Conservation (phyloP, 1,284 basidiomycete genomes). For the Rhodotorula sp. region DNA sequence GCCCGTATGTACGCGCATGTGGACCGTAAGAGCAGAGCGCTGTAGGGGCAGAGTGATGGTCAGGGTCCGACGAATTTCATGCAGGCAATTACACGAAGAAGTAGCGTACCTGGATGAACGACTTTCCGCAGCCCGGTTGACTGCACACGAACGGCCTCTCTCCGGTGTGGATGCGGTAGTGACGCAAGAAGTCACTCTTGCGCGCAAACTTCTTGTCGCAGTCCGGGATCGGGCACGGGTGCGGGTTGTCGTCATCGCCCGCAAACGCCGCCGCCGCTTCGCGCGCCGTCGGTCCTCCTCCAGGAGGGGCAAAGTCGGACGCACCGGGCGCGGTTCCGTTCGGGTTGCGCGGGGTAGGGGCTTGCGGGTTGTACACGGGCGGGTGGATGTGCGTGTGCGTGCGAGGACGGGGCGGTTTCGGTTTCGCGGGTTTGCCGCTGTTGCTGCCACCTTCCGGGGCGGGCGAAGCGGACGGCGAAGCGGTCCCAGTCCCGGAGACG, state of each 20-base stretch:
- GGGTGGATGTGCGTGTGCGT: conserved; percentile 21
- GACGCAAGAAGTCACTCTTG: conserved; percentile 54
- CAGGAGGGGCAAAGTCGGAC: conserved; percentile 27
- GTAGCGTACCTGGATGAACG: conserved; percentile 50
- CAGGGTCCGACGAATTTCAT: neutral
- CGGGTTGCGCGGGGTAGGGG: conserved; percentile 30
- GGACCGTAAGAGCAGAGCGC: conserved; percentile 36
- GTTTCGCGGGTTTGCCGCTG: neutral
- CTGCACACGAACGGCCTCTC: conserved; percentile 51
- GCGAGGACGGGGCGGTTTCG: conserved; percentile 11
- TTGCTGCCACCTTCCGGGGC: neutral
- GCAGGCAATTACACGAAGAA: neutral
- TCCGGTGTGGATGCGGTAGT: conserved; percentile 53
- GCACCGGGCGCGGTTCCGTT: conserved; percentile 32
- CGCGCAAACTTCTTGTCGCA: conserved; percentile 55
- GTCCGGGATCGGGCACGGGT: conserved; percentile 48
- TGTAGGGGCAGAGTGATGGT: conserved; percentile 4
- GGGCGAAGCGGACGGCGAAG: neutral
- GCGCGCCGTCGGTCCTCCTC: conserved; percentile 44
- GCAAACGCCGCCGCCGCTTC: conserved; percentile 33
- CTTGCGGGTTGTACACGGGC: conserved; percentile 24
- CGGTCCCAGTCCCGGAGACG: neutral
- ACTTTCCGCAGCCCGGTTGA: conserved; percentile 30
- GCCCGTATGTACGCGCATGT: conserved; percentile 54
- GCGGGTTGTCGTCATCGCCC: conserved; percentile 45